These are phyloP conservation scores for Paramecium caudatum DNA, from an alignment of 73 alveolate species.

Conservation along the genomic window DNA sequence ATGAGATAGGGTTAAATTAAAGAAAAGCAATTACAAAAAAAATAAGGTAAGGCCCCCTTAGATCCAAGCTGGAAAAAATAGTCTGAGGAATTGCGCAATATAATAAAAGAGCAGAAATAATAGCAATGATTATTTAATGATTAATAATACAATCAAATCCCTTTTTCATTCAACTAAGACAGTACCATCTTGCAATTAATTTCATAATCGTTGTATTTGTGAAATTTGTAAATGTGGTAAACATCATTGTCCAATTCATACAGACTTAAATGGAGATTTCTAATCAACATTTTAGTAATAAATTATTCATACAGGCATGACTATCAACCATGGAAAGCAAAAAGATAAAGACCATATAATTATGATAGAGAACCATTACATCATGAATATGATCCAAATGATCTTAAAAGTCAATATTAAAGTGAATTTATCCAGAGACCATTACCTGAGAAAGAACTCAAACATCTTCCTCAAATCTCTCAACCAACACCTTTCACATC, in stretches of 20 bases:
- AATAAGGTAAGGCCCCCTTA: background rate
- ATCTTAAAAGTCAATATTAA: slow-evolving; percentile 26
- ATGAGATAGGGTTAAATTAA: slow-evolving; percentile 41
- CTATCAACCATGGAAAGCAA: slow-evolving; percentile 59
- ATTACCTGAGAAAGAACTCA: background rate
- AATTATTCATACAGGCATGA: background rate
- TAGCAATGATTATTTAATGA: slow-evolving; percentile 54
- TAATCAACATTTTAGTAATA: slow-evolving; percentile 44
- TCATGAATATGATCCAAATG: slow-evolving; percentile 13
- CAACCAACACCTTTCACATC: background rate
- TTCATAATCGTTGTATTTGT: slow-evolving; percentile 46
- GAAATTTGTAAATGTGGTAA: slow-evolving; percentile 68
- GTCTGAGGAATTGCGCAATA: slow-evolving; percentile 59
- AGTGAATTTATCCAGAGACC: slow-evolving; percentile 9
- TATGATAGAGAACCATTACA: slow-evolving; percentile 24
- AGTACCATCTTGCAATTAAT: background rate
- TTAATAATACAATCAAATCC: slow-evolving; percentile 38
- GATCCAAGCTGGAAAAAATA: slow-evolving; percentile 59
- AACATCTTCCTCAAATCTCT: background rate
- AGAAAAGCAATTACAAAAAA: slow-evolving; percentile 33
- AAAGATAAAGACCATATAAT: slow-evolving; percentile 9
- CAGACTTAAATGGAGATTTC: slow-evolving; percentile 25
- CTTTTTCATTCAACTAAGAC: slow-evolving; percentile 34
- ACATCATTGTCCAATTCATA: slow-evolving; percentile 64
- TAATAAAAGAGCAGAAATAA: slow-evolving; percentile 21